Percentiles rank a stretch among this genome's conserved stretches.
phyloP scores from a whole-genome alignment of 495 filamentous ascomycete species.

The Sabuloglossum arenarium region DNA sequence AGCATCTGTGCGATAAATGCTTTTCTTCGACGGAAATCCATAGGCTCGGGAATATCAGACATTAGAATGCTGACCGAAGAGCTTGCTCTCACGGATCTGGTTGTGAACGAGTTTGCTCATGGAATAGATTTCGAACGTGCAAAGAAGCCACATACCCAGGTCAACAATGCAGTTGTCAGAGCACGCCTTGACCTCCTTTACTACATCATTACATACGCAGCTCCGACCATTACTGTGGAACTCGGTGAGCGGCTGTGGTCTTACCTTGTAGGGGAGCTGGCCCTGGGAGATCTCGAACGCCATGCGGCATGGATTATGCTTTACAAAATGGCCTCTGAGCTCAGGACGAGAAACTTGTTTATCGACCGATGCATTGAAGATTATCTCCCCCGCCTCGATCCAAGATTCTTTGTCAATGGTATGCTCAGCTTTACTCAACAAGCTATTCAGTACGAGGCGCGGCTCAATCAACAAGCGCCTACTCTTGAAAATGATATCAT shows the following conservation, averaged over 20 bases:
- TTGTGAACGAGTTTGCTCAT: constrained; percentile 29
- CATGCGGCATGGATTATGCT: constrained; percentile 45
- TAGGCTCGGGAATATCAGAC: constrained; percentile 16
- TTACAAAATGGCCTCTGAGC: constrained; percentile 25
- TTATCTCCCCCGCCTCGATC: constrained; percentile 41
- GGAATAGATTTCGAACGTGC: not conserved
- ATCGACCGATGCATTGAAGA: constrained; percentile 41
- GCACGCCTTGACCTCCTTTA: constrained; percentile 38
- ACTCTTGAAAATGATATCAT: constrained; percentile 26
- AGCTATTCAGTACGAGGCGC: constrained; percentile 25
- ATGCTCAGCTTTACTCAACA: constrained; percentile 45
- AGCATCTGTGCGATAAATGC: constrained; percentile 51
- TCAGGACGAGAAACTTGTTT: constrained; percentile 33
- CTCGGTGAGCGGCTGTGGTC: constrained; percentile 45
- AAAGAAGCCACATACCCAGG: not conserved
- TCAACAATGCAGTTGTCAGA: constrained; percentile 1
- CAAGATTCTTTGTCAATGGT: constrained; percentile 42
- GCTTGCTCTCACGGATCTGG: constrained; percentile 27
- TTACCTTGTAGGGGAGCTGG: constrained; percentile 37
- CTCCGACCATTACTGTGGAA: constrained; percentile 36
- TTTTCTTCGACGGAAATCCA: constrained; percentile 28
- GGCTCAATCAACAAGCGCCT: constrained; percentile 17
- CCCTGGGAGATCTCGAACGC: constrained; percentile 32
- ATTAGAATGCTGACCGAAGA: constrained; percentile 31
- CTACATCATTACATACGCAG: constrained; percentile 32